Evolutionary conservation across 2,329 filamentous ascomycete genomes (phyloP).

Genomic region (Leptographium procerum): DNA sequence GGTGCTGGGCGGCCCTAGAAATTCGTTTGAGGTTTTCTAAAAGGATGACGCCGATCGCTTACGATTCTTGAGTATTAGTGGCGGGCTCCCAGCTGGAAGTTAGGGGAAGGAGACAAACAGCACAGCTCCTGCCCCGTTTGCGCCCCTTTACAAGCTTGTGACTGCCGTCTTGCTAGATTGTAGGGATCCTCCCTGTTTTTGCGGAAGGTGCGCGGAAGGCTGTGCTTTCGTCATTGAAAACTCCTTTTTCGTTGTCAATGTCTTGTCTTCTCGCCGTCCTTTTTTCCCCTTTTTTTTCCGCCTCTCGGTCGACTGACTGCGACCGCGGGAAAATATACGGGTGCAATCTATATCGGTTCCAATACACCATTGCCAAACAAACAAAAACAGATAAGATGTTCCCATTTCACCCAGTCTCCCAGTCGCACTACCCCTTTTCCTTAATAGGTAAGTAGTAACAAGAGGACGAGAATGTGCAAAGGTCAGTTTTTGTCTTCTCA

Average conservation of each 20-base stretch:
- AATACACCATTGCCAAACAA: neutral
- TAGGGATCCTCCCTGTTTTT: neutral
- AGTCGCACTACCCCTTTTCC: neutral
- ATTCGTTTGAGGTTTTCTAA: neutral
- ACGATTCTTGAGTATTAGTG: neutral
- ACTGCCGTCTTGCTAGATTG: neutral
- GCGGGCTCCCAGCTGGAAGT: neutral
- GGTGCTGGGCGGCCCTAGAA: too few relatives aligned
- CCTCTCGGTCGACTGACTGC: too few relatives aligned
- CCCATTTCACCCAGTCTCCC: neutral
- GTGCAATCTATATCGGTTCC: neutral
- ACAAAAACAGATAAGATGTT: too few relatives aligned
- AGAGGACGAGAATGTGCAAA: neutral
- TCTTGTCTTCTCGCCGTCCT: too few relatives aligned
- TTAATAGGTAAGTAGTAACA: too few relatives aligned
- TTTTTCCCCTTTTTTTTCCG: neutral
- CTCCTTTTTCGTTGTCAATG: neutral
- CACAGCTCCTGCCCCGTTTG: neutral
- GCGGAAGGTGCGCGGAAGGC: neutral
- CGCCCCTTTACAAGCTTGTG: neutral
- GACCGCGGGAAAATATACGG: too few relatives aligned
- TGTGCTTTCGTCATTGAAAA: neutral
- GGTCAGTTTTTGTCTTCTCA: too few relatives aligned
- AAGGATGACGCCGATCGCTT: neutral
- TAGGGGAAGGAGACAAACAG: neutral